A percentile compares a stretch with the other conserved stretches of the same genome.
These are phyloP conservation scores for Cucumis melo DNA, from an alignment of 306 rosid species.

Conservation along the genomic window DNA sequence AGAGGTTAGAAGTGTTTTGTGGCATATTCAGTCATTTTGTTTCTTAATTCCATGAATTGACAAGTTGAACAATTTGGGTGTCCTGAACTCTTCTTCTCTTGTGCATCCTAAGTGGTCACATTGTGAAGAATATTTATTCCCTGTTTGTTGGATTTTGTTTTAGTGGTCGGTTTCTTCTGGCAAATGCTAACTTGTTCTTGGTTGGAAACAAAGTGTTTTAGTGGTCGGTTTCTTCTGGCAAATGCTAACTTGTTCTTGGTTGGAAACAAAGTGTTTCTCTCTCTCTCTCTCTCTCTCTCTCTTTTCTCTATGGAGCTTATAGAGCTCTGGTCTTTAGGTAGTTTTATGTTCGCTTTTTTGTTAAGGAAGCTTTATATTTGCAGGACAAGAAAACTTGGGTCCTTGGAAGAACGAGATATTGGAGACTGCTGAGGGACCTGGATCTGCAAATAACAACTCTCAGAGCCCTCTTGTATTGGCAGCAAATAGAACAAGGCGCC, in stretches of 20 bases:
- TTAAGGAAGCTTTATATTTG: not conserved
- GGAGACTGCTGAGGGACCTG: slow-evolving; percentile 50
- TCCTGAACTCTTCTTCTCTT: not conserved
- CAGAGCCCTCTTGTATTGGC: slow-evolving; percentile 60
- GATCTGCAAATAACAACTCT: slow-evolving; percentile 28
- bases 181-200: not conserved
- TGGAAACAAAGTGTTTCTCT: not conserved
- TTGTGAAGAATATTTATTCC: not conserved
- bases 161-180: not conserved
- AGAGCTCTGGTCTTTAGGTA: not conserved
- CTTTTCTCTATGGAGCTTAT: not conserved
- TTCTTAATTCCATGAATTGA: not conserved
- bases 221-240: not conserved
- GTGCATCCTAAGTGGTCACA: not conserved
- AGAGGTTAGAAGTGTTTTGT: not conserved
- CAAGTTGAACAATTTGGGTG: not conserved
- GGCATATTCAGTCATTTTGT: not conserved
- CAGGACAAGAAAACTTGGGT: slow-evolving; percentile 61
- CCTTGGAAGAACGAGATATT: slow-evolving; percentile 50
- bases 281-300: no score
- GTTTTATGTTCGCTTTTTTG: not conserved
- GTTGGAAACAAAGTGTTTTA: not conserved
- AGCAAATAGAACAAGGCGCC: slow-evolving; percentile 66
- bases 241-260: not conserved
- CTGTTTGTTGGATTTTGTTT: not conserved